phyloP scores from a whole-genome alignment of 257 asterid species.

The Marsdenia floribunda region DNA sequence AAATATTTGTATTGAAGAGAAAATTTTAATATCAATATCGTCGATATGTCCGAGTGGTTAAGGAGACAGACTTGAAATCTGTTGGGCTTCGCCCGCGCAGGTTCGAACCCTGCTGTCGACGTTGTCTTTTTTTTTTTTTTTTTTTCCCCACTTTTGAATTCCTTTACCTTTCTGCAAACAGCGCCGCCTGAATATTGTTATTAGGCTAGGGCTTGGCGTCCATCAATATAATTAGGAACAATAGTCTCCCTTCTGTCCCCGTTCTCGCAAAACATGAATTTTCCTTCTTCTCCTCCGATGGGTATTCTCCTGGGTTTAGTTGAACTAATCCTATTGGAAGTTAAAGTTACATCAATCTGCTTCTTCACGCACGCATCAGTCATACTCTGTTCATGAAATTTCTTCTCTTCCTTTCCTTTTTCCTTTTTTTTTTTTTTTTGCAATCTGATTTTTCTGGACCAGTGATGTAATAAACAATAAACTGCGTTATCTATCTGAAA shows the following conservation, averaged over 20 bases:
- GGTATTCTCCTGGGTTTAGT: too few relatives aligned
- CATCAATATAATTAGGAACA: not conserved
- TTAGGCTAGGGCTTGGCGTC: not conserved
- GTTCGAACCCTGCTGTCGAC: slow-evolving; percentile 39
- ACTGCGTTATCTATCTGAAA: slow-evolving; percentile 81
- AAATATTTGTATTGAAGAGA: too few relatives aligned
- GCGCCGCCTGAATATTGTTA: not conserved
- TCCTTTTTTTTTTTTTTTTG: not conserved
- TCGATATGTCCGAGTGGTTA: slow-evolving; percentile 56
- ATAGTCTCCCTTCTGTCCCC: not conserved
- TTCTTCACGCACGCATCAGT: not conserved
- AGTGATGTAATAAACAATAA: slow-evolving; percentile 30
- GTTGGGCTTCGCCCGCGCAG: slow-evolving; percentile 50
- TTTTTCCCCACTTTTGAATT: too few relatives aligned
- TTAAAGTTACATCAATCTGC: not conserved
- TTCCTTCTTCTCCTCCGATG: not conserved
- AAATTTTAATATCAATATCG: too few relatives aligned
- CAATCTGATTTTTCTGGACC: slow-evolving; percentile 20
- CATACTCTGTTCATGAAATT: not conserved
- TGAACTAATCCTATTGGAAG: too few relatives aligned
- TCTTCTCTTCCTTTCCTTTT: not conserved
- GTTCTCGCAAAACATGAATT: not conserved
- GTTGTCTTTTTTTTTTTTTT: not conserved
- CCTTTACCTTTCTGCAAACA: too few relatives aligned
- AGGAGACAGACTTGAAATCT: slow-evolving; percentile 47